A percentile compares a stretch with the other conserved stretches of the same genome.
Evolutionary conservation across 2,329 filamentous ascomycete species (phyloP).

Genomic region (Penicillium thymicola): DNA sequence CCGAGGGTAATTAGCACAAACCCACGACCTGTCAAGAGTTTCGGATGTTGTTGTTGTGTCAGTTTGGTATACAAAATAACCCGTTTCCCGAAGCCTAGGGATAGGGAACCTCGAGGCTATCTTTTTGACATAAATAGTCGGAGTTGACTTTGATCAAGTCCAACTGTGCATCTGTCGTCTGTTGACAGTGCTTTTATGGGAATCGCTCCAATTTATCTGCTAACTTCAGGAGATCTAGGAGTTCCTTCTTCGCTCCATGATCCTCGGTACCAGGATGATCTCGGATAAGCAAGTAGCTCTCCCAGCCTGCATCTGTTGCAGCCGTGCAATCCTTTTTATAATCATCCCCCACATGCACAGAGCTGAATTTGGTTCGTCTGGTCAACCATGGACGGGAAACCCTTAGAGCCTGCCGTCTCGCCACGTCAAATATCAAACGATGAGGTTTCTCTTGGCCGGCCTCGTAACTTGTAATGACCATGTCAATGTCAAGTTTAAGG

Average conservation of each 20-base stretch:
- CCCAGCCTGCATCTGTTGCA: conserved; percentile 39
- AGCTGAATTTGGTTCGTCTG: conserved; percentile 21
- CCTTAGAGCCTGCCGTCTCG: conserved; percentile 30
- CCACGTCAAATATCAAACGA: conserved; percentile 40
- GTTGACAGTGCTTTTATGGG: neutral
- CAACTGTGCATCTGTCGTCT: neutral
- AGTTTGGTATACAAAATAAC: neutral
- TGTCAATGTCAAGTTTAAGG: conserved; percentile 36
- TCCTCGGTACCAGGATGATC: neutral
- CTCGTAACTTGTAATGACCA: conserved; percentile 48
- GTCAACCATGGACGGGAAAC: conserved; percentile 7
- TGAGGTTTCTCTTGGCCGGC: conserved; percentile 46
- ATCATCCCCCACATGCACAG: conserved; percentile 47
- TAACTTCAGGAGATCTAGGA: neutral
- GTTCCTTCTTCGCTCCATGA: neutral
- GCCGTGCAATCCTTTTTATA: conserved; percentile 41
- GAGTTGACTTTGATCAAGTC: neutral
- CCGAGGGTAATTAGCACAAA: neutral
- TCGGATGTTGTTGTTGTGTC: neutral
- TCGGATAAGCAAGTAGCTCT: conserved; percentile 34
- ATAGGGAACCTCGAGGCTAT: neutral
- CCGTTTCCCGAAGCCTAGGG: neutral
- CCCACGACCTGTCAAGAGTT: neutral
- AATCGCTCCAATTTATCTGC: neutral
- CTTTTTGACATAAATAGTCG: neutral